phyloP scores from a whole-genome alignment of 75 land plant genomes.

The Gnetum montanum region DNA sequence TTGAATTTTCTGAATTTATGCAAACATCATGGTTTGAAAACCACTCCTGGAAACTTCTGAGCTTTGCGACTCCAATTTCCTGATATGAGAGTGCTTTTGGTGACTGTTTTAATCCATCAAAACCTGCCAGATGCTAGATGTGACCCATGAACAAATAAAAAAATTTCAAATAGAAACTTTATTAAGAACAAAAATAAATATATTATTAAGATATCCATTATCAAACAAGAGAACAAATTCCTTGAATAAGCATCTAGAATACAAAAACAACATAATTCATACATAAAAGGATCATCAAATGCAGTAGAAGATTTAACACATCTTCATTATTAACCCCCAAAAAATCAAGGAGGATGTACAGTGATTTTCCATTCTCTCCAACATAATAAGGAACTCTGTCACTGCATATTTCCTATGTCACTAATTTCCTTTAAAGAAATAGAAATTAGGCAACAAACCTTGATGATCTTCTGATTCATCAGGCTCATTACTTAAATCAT shows the following conservation, averaged over 20 bases:
- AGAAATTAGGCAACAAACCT: no score
- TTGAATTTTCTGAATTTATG: constrained; percentile 21
- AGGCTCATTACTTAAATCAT: constrained; percentile 4
- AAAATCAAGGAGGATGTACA: no score
- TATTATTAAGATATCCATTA: no score
- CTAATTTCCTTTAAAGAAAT: no score
- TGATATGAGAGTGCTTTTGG: constrained; percentile 35
- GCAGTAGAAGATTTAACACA: no score
- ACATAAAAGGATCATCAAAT: neutral
- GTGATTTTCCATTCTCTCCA: no score
- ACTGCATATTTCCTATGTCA: no score
- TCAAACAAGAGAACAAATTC: no score
- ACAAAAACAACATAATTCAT: neutral
- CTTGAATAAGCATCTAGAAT: neutral
- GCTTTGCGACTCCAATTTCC: constrained; percentile 85
- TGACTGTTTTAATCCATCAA: constrained; percentile 5
- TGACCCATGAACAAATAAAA: constrained; percentile 6
- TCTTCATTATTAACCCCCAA: no score
- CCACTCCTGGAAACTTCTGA: constrained; percentile 82
- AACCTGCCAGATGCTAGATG: constrained; percentile 5
- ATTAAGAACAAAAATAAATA: no score
- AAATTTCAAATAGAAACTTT: neutral
- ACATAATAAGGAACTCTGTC: no score
- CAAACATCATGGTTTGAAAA: constrained; percentile 52
- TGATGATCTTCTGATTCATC: neutral